phyloP scores from a whole-genome alignment of 805 yeast species.

The Ogataea nitratoaversa region DNA sequence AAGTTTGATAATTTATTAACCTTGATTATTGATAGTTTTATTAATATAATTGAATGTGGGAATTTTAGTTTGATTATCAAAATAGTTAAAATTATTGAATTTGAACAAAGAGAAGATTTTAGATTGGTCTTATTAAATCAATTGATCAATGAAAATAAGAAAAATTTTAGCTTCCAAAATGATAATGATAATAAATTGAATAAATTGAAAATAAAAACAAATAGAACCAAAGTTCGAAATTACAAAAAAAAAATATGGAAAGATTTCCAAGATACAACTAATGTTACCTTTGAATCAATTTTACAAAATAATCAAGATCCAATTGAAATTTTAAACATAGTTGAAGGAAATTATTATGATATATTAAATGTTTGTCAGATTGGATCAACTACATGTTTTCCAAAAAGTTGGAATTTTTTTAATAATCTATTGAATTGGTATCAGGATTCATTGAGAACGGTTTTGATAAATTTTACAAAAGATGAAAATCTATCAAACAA shows the following conservation, averaged over 20 bases:
- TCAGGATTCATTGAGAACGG: conserved; percentile 58
- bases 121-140: conserved; percentile 32
- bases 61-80: conserved; percentile 67
- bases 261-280: conserved; percentile 55
- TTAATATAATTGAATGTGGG: conserved; percentile 65
- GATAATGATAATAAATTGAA: conserved; percentile 8
- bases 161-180: conserved; percentile 5
- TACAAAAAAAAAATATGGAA: conserved; percentile 60
- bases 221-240: conserved; percentile 47
- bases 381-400: conserved; percentile 57
- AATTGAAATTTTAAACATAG: conserved; percentile 51
- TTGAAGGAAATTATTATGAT: conserved; percentile 74
- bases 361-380: conserved; percentile 67
- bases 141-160: conserved; percentile 9
- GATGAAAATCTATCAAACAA: conserved; percentile 61
- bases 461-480: conserved; percentile 57
- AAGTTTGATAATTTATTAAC: conserved; percentile 62
- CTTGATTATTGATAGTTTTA: conserved; percentile 59
- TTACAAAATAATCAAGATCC: conserved; percentile 49
- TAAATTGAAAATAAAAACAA: conserved; percentile 33
- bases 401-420: conserved; percentile 71
- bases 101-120: conserved; percentile 76
- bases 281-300: conserved; percentile 65
- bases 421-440: conserved; percentile 59
- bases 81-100: conserved; percentile 70